These are phyloP conservation scores for Hippophae rhamnoides DNA, from an alignment of 306 rosid genomes.

Conservation along the genomic window DNA sequence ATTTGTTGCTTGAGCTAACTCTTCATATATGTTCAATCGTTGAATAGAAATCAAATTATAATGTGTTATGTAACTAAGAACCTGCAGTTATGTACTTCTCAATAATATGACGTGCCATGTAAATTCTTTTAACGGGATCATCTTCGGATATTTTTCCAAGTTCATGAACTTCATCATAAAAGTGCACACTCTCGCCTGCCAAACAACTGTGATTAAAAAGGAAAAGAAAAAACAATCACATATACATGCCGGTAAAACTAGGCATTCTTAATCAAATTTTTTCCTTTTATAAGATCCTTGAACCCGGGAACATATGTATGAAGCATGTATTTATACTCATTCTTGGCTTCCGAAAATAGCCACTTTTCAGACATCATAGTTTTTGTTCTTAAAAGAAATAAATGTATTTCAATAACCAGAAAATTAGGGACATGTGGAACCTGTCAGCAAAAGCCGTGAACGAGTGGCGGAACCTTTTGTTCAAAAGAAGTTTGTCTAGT, in stretches of 20 bases:
- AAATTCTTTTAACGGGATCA: conserved; percentile 83
- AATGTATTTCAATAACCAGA: conserved; percentile 8
- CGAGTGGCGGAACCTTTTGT: conserved; percentile 74
- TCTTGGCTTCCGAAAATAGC: conserved; percentile 1
- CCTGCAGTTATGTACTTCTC: conserved; percentile 85
- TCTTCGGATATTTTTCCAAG: conserved; percentile 64
- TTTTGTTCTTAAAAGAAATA: neutral
- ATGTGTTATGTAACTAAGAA: conserved; percentile 18
- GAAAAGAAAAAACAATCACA: conserved; percentile 10
- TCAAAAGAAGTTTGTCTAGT: conserved; percentile 72
- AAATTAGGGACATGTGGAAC: conserved; percentile 26
- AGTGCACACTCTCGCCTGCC: conserved; percentile 98
- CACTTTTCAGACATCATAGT: neutral
- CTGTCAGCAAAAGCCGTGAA: conserved; percentile 95
- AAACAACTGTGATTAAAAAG: conserved; percentile 63
- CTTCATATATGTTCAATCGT: no score
- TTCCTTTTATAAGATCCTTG: neutral
- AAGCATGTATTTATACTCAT: neutral
- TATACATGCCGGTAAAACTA: neutral
- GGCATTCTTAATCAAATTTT: conserved; percentile 3
- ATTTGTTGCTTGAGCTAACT: no score
- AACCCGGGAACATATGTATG: no score
- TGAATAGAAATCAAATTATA: neutral
- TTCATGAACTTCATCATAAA: conserved; percentile 81
- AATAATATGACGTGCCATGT: conserved; percentile 92